Conservation (phyloP, 1,139 yeast species). For the Candida freyschussii region DNA sequence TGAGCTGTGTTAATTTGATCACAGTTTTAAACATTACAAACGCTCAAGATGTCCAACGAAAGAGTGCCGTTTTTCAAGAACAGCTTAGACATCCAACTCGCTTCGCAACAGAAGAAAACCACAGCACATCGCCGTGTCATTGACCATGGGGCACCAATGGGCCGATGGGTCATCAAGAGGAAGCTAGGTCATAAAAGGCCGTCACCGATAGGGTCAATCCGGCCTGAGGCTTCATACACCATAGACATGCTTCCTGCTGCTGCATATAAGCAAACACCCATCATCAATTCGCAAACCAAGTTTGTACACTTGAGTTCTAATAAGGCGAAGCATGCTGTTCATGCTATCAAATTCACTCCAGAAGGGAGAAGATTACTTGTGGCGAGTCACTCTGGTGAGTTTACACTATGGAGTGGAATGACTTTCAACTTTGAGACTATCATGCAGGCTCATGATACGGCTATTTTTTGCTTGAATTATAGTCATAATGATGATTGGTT, state of each 20-base stretch:
- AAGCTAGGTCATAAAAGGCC: conserved; percentile 45
- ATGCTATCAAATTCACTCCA: conserved; percentile 93
- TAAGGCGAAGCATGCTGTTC: conserved; percentile 87
- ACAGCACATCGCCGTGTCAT: conserved; percentile 76
- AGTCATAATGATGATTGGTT: conserved; percentile 95
- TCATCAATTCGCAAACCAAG: conserved; percentile 63
- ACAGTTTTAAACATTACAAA: too few species aligned
- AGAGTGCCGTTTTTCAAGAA: conserved; percentile 20
- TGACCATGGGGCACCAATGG: conserved; percentile 83
- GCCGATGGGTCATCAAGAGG: conserved; percentile 62
- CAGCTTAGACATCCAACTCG: conserved; percentile 23
- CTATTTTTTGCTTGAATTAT: conserved; percentile 74
- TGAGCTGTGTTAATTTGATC: too few species aligned
- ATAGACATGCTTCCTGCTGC: conserved; percentile 70
- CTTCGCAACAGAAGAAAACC: conserved; percentile 30
- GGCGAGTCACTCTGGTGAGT: conserved; percentile 91
- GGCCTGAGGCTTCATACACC: conserved; percentile 76
- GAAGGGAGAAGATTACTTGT: conserved; percentile 89
- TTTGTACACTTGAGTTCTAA: conserved; percentile 89
- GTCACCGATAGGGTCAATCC: conserved; percentile 47
- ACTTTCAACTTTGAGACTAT: conserved; percentile 94
- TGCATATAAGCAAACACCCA: conserved; percentile 43
- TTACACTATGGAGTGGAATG: conserved; percentile 95
- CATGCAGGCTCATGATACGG: conserved; percentile 97
- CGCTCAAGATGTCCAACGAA: too few species aligned